phyloP scores from a whole-genome alignment of 2,329 filamentous ascomycete genomes.

The Diaporthe helianthi region DNA sequence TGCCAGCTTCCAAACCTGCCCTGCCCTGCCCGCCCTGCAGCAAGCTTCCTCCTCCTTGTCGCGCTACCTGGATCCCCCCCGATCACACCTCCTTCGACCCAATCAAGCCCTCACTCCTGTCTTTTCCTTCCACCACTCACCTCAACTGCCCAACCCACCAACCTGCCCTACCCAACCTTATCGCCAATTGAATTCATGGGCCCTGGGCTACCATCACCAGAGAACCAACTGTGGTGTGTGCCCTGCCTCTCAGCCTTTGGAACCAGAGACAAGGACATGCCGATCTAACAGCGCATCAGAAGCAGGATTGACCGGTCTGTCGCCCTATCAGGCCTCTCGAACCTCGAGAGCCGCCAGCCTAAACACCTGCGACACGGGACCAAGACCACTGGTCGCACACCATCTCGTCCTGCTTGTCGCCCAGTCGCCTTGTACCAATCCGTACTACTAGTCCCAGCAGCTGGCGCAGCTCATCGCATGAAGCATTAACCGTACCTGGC shows the following conservation, averaged over 20 bases:
- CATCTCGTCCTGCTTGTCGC: conserved; percentile 14
- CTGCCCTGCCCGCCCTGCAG: neutral
- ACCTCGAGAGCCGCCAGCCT: conserved; percentile 22
- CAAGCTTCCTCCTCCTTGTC: neutral
- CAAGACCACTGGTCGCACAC: conserved; percentile 30
- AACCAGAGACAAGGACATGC: conserved; percentile 26
- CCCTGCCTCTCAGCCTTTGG: neutral
- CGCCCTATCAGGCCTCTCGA: conserved; percentile 25
- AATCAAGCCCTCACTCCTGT: conserved; percentile 20
- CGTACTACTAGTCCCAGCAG: conserved; percentile 12
- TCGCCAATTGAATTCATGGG: neutral
- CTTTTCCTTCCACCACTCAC: neutral
- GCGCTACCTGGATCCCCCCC: neutral
- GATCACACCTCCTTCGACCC: conserved; percentile 7
- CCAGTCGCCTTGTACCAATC: conserved; percentile 18
- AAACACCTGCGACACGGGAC: conserved; percentile 30
- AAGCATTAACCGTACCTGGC: conserved; percentile 33
- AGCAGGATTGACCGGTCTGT: neutral
- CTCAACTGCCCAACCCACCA: neutral
- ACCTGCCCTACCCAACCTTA: neutral
- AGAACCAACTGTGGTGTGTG: neutral
- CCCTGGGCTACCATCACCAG: neutral
- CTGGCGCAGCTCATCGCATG: conserved; percentile 24
- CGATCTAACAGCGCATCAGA: conserved; percentile 28
- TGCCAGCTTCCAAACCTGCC: conserved; percentile 1